phyloP scores from a whole-genome alignment of 2,329 filamentous ascomycete species.

The Knoxdaviesia capensis region DNA sequence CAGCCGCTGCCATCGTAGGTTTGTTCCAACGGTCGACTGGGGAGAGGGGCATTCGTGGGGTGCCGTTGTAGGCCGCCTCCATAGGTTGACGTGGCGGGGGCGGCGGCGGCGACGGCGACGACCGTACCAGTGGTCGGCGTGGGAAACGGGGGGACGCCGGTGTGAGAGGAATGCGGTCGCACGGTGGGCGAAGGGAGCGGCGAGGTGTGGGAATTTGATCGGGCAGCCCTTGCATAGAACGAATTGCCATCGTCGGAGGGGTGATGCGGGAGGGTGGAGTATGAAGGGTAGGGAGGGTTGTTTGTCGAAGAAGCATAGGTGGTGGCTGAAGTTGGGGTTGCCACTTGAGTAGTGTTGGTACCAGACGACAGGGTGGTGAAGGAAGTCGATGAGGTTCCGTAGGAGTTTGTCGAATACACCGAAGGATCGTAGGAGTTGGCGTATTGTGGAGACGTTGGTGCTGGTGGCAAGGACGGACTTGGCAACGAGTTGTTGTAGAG shows the following conservation, averaged over 20 bases:
- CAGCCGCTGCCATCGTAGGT: slow-evolving; percentile 21
- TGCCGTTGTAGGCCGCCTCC: slow-evolving; percentile 26
- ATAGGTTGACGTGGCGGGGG: slow-evolving; percentile 11
- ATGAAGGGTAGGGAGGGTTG: slow-evolving; percentile 25
- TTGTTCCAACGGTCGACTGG: slow-evolving; percentile 28
- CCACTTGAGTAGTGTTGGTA: no score
- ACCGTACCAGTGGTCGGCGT: slow-evolving; percentile 1
- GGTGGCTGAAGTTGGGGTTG: no score
- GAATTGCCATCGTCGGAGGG: slow-evolving; percentile 23
- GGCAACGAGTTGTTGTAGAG: slow-evolving; percentile 21
- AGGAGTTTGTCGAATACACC: slow-evolving; percentile 9
- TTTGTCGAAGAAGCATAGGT: no score
- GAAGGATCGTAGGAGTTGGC: slow-evolving; percentile 17
- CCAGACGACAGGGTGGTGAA: no score
- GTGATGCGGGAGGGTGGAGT: slow-evolving; percentile 29
- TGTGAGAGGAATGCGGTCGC: no score
- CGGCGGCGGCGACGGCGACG: slow-evolving; percentile 22
- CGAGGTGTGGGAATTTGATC: slow-evolving; percentile 30
- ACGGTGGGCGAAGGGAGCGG: slow-evolving; percentile 9
- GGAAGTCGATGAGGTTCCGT: slow-evolving; percentile 1
- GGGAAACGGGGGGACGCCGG: no score
- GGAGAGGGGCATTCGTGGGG: slow-evolving; percentile 38
- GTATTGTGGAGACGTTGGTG: slow-evolving; percentile 9
- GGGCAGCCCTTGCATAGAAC: slow-evolving; percentile 21
- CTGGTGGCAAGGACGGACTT: slow-evolving; percentile 12